A percentile compares a stretch with the other conserved stretches of the same genome.
Evolutionary conservation across 176 grass and related monocot species (phyloP).

Genomic region (Triticum dicoccoides): DNA sequence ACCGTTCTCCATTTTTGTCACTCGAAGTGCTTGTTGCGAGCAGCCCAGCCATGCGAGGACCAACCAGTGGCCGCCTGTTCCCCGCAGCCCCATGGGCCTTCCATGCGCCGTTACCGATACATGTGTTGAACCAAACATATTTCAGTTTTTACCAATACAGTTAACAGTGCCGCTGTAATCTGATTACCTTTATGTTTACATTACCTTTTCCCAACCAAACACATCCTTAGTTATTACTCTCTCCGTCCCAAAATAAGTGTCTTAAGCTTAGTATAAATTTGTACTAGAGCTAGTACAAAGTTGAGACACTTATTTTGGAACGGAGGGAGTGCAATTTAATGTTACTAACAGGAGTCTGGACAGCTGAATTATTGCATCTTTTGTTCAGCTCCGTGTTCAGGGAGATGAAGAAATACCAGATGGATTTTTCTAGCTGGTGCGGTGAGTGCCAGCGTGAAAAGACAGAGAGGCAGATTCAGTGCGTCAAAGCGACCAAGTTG

Average conservation of each 20-base stretch:
- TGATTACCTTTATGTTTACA: not conserved
- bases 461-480: conserved; percentile 72
- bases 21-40: no score
- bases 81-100: no score
- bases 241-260: no score
- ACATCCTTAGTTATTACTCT: not conserved
- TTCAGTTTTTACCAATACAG: not conserved
- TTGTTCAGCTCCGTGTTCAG: conserved; percentile 81
- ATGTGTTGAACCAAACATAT: not conserved
- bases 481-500: conserved; percentile 83
- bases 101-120: not conserved
- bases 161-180: not conserved
- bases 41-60: no score
- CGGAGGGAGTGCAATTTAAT: not conserved
- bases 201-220: not conserved
- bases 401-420: conserved; percentile 92
- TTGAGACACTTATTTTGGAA: no score
- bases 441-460: conserved; percentile 82
- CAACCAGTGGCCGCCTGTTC: no score
- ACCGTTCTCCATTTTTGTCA: no score
- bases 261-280: no score
- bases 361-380: conserved; percentile 35
- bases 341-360: not conserved
- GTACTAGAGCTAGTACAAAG: no score
- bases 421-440: conserved; percentile 91